Base-by-base conservation (phyloP, 345 rosid species). In the Ceriops zippeliana region DNA sequence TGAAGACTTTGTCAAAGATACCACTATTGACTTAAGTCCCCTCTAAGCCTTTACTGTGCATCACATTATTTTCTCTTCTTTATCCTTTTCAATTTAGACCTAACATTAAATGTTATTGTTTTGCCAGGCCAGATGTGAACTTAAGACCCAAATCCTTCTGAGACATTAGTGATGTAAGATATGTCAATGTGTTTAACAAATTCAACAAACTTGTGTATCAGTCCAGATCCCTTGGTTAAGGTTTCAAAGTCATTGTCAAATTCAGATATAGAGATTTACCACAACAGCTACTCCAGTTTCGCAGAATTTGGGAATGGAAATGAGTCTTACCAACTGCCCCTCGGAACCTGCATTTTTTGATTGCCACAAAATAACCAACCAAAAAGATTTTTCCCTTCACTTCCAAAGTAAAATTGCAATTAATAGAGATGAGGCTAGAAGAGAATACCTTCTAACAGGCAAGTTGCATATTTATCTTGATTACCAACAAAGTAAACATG, bases 401-500 rank as follows among this genome's bases (percentile, higher is more conserved):
- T 57, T 38, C n/a, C 32, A 63, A 67, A 28, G 17, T 32, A 46
- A 35, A 26, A 34, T 30, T 53, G 31, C 63, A 21, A 32, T 22
- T 6, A 61, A 22, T 31, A 27, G 6, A 19, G 28, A 26, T 11
- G 59, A 70, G 62, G 6, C 31, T 30, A 37, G 1, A 42, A 70
- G 70, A 65, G 68, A 66, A 32, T 79, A 95, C 99, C 99, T 22
- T 84, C 78, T 58, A 90, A 15, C 68, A 84, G 67, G 75, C 81
- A 81, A 34, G 81, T 86, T 70, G 82, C 93, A 70, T 76, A 91
- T 77, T 83, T 86, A 52, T 88, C 88, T 81, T 87, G 96, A 78
- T 95, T 95, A 31, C 97, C 98, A 7, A 72, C 86, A 59, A 91
- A 95, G 80, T 90, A 95, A 63, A 95, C 93, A 87, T 90, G 97